Evolutionary conservation across 2,329 filamentous ascomycete species (phyloP).

Genomic region (Trichoderma lentiforme): DNA sequence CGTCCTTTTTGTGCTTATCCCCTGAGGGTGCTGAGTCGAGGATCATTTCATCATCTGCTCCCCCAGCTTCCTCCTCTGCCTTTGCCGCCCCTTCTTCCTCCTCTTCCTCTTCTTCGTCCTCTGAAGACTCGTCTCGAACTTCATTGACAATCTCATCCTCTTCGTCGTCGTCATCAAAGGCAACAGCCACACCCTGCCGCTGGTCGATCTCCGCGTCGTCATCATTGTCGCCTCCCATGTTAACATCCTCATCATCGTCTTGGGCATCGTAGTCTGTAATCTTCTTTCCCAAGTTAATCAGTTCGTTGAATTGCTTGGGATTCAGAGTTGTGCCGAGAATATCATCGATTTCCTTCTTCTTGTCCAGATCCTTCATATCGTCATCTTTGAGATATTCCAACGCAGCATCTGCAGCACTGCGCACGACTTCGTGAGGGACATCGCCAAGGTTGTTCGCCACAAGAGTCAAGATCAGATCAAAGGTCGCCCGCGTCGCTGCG

Average conservation of each 20-base stretch:
- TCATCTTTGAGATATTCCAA: constrained; percentile 93
- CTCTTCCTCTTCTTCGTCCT: constrained; percentile 68
- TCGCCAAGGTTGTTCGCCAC: constrained; percentile 87
- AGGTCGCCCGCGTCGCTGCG: constrained; percentile 84
- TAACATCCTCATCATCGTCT: constrained; percentile 89
- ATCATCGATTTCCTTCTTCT: constrained; percentile 96
- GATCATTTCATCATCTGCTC: constrained; percentile 78
- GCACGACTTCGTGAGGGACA: constrained; percentile 84
- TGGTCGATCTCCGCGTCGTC: constrained; percentile 80
- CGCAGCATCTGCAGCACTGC: constrained; percentile 89
- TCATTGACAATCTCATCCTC: constrained; percentile 76
- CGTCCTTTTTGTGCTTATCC: constrained; percentile 46
- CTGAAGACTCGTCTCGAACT: constrained; percentile 82
- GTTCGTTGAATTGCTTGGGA: constrained; percentile 91
- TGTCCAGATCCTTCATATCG: constrained; percentile 93
- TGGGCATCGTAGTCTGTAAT: constrained; percentile 98
- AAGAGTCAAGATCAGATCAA: constrained; percentile 89
- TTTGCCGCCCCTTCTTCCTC: constrained; percentile 57
- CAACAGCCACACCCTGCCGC: constrained; percentile 92
- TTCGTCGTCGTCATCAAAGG: constrained; percentile 91
- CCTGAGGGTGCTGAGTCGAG: constrained; percentile 64
- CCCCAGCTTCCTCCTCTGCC: constrained; percentile 51
- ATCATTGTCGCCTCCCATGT: constrained; percentile 62
- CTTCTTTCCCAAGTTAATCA: constrained; percentile 96
- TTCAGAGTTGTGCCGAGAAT: constrained; percentile 78